These are phyloP conservation scores for Crithidia thermophila DNA, from an alignment of 208 protist species.

Conservation along the genomic window DNA sequence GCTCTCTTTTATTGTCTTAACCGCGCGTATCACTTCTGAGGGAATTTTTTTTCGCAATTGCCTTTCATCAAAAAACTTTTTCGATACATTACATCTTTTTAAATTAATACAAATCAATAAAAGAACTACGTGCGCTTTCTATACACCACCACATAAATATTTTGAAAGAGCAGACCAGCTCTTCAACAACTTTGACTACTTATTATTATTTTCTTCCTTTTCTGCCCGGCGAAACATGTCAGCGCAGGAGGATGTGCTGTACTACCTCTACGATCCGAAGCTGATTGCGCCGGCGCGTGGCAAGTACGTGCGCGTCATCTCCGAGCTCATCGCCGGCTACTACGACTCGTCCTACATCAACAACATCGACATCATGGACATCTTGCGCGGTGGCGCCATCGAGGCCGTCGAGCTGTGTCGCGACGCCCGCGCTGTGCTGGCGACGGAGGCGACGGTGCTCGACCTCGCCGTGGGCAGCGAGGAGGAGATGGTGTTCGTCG, in stretches of 20 bases:
- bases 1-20: too few species aligned
- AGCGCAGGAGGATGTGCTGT: constrained; percentile 20
- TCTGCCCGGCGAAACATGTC: constrained; percentile 1
- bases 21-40: too few species aligned
- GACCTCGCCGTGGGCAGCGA: constrained; percentile 43
- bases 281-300: constrained; percentile 42
- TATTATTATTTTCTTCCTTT: constrained; percentile 16
- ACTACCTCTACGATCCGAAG: constrained; percentile 71
- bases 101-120: too few species aligned
- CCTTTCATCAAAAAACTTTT: too few species aligned
- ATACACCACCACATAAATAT: background rate
- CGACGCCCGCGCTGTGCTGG: constrained; percentile 46
- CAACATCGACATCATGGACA: constrained; percentile 58
- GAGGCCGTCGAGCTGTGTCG: constrained; percentile 60
- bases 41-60: too few species aligned
- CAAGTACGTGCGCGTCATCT: constrained; percentile 73
- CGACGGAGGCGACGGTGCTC: constrained; percentile 54
- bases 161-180: too few species aligned
- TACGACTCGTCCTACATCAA: constrained; percentile 42
- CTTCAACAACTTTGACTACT: too few species aligned
- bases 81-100: too few species aligned
- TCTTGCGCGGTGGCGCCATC: constrained; percentile 49
- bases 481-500: constrained; percentile 77
- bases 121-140: too few species aligned
- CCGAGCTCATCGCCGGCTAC: constrained; percentile 56